Conservation (phyloP, 2,329 filamentous ascomycete species). For the Chaetomium sp. region DNA sequence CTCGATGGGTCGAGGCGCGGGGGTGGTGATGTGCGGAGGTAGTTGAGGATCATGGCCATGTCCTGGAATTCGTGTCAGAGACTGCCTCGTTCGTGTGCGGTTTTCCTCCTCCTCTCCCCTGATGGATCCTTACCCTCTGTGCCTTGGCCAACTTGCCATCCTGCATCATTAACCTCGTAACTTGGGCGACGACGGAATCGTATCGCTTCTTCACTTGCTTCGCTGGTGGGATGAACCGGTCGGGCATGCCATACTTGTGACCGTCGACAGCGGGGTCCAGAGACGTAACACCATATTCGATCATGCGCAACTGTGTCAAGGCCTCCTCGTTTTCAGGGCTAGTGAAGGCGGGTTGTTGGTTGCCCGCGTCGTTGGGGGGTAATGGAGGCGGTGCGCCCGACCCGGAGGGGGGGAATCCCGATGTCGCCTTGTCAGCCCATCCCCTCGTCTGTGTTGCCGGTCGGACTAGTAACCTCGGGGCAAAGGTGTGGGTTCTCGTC, state of each 20-base stretch:
- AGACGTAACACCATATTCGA: slow-evolving; percentile 30
- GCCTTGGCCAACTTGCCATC: slow-evolving; percentile 85
- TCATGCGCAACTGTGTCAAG: slow-evolving; percentile 31
- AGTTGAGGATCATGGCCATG: slow-evolving; percentile 74
- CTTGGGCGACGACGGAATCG: slow-evolving; percentile 74
- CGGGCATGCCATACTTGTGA: slow-evolving; percentile 73
- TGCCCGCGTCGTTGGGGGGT: not conserved
- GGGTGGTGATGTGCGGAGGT: slow-evolving; percentile 76
- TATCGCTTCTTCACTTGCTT: slow-evolving; percentile 73
- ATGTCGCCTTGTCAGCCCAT: slow-evolving; percentile 11
- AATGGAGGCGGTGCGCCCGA: slow-evolving; percentile 7
- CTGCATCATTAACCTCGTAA: slow-evolving; percentile 85
- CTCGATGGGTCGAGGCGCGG: slow-evolving; percentile 66
- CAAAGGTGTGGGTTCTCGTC: slow-evolving; percentile 32
- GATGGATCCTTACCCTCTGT: slow-evolving; percentile 60
- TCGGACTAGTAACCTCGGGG: slow-evolving; percentile 14
- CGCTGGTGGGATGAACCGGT: slow-evolving; percentile 54
- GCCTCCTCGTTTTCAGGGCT: slow-evolving; percentile 39
- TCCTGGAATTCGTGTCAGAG: slow-evolving; percentile 47
- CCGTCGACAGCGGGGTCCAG: slow-evolving; percentile 38
- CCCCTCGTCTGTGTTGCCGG: slow-evolving; percentile 5
- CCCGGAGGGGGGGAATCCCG: not conserved
- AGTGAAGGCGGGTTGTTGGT: slow-evolving; percentile 28
- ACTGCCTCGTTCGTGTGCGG: not conserved
- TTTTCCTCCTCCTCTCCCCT: not conserved